These are phyloP conservation scores for Zea luxurians DNA, from an alignment of 176 grass and related monocot genomes.

Conservation along the genomic window DNA sequence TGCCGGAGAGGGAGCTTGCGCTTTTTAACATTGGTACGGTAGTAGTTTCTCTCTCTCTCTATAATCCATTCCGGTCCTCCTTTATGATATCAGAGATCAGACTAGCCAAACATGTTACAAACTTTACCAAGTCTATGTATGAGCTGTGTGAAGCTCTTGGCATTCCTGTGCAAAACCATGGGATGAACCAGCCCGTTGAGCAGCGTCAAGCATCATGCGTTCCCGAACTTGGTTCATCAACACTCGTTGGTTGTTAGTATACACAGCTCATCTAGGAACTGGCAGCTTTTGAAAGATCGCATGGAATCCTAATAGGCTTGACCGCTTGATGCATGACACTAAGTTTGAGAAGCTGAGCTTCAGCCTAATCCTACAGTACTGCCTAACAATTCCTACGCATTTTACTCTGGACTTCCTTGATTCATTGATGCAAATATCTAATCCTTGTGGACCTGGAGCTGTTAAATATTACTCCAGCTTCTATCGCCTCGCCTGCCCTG, in stretches of 20 bases:
- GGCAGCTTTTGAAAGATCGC: not conserved
- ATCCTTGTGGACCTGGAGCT: not conserved
- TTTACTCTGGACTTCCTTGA: not conserved
- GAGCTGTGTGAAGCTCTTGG: not conserved
- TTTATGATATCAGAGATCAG: not conserved
- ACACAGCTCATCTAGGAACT: constrained; percentile 24
- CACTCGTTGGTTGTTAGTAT: not conserved
- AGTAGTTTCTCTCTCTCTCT: not conserved
- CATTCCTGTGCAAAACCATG: not conserved
- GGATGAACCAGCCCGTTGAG: not conserved
- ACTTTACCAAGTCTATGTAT: not conserved
- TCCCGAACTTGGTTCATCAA: not conserved
- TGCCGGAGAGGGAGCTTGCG: constrained; percentile 56
- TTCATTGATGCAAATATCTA: not conserved
- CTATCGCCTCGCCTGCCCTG: not conserved
- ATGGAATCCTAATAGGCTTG: constrained; percentile 6
- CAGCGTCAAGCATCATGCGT: not conserved
- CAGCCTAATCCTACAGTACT: not conserved
- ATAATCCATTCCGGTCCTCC: not conserved
- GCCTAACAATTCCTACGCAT: not conserved
- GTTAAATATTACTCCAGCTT: not conserved
- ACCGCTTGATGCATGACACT: not conserved
- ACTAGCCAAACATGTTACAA: not conserved
- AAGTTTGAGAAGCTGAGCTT: constrained; percentile 6
- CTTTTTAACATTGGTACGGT: constrained; percentile 84